phyloP scores from a whole-genome alignment of 106 monocot genomes.

The Posidonia australis region DNA sequence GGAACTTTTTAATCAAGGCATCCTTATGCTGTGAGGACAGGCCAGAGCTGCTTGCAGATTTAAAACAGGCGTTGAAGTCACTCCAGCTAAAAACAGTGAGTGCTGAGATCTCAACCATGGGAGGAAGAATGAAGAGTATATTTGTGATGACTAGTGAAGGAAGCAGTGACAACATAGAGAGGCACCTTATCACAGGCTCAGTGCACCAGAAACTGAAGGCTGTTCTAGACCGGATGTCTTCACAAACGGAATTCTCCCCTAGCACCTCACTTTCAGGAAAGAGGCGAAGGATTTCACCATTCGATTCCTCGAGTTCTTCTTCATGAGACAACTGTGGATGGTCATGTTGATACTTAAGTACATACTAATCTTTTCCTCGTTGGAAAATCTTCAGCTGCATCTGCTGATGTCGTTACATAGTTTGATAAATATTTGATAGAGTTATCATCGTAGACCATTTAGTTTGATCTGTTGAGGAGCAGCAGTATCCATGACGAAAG shows the following conservation, averaged over 20 bases:
- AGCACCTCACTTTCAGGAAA: slow-evolving; percentile 30
- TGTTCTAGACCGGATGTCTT: slow-evolving; percentile 35
- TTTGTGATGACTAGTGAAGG: not conserved
- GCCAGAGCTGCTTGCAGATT: slow-evolving; percentile 12
- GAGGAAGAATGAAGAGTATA: slow-evolving; percentile 3
- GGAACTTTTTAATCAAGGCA: not conserved
- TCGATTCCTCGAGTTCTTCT: not conserved
- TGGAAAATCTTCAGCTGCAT: too few relatives aligned
- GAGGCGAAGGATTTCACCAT: slow-evolving; percentile 33
- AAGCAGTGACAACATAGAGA: slow-evolving; percentile 11
- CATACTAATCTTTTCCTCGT: too few relatives aligned
- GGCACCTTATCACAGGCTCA: slow-evolving; percentile 19
- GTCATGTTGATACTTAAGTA: too few relatives aligned
- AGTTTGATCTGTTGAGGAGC: too few relatives aligned
- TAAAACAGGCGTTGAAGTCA: slow-evolving; percentile 5
- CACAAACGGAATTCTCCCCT: slow-evolving; percentile 36
- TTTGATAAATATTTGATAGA: too few relatives aligned
- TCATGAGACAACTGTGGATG: too few relatives aligned
- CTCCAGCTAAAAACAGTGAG: slow-evolving; percentile 3
- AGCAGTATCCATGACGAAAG: too few relatives aligned
- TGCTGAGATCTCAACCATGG: slow-evolving; percentile 9
- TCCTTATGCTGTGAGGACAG: slow-evolving; percentile 14
- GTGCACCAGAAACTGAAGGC: slow-evolving; percentile 50
- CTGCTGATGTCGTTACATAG: too few relatives aligned
- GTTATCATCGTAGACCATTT: too few relatives aligned